A percentile compares a stretch with the other conserved stretches of the same genome.
These are phyloP conservation scores for Knufia fluminis DNA, from an alignment of 2,329 filamentous ascomycete genomes.

Conservation along the genomic window DNA sequence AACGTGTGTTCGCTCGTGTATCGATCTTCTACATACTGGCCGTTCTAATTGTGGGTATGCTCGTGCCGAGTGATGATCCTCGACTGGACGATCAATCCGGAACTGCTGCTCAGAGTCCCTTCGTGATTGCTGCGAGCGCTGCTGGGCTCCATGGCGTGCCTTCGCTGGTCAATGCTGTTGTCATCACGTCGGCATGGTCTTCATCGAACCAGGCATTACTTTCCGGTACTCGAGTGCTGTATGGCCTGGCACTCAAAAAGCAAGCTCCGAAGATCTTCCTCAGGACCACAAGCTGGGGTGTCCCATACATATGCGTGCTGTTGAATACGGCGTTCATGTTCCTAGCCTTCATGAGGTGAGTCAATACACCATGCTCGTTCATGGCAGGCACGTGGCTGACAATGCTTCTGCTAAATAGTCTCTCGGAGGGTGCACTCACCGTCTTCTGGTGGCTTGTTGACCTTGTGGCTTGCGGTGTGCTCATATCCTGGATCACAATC, in stretches of 20 bases:
- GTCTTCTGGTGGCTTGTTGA: constrained; percentile 59
- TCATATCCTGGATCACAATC: constrained; percentile 55
- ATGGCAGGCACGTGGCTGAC: neutral
- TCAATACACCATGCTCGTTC: neutral
- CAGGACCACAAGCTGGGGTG: constrained; percentile 20
- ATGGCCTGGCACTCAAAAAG: constrained; percentile 30
- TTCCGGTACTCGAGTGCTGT: constrained; percentile 30
- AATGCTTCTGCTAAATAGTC: constrained; percentile 10
- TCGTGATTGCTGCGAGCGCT: constrained; percentile 41
- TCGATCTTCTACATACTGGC: constrained; percentile 32
- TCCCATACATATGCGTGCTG: constrained; percentile 21
- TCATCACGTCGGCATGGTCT: constrained; percentile 35
- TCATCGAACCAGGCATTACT: constrained; percentile 35
- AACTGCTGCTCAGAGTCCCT: constrained; percentile 39
- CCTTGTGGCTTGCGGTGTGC: constrained; percentile 52
- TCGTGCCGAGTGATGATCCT: constrained; percentile 31
- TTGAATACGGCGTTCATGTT: constrained; percentile 21
- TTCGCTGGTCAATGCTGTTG: constrained; percentile 33
- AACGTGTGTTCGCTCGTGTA: constrained; percentile 33
- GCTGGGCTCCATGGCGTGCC: constrained; percentile 29
- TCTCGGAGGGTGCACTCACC: constrained; percentile 42
- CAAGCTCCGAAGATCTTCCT: constrained; percentile 31
- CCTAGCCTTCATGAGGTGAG: constrained; percentile 19
- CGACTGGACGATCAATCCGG: constrained; percentile 27
- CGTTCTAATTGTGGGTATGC: constrained; percentile 29